Percentiles rank a stretch among this genome's conserved stretches.
Conservation (phyloP, 1,284 basidiomycete genomes). For the Puccinia hordei region DNA sequence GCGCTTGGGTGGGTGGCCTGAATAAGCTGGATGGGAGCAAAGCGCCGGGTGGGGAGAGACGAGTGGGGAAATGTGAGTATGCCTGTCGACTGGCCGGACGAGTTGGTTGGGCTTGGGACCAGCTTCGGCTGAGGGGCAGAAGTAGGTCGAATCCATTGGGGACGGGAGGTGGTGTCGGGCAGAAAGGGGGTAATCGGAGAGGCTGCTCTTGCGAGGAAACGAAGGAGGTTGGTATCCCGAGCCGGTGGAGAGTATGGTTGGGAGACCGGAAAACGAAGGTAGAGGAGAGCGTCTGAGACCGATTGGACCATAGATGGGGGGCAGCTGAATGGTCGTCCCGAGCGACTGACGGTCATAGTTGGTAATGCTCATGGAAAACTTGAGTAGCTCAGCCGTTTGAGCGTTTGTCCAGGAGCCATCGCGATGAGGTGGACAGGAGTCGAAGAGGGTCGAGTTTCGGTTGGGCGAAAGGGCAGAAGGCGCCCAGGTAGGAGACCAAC, state of each 20-base stretch:
- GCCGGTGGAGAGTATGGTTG: not conserved
- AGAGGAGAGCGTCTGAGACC: not conserved
- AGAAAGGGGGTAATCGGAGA: not conserved
- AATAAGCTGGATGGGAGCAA: not conserved
- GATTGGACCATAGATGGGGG: slow-evolving; percentile 5
- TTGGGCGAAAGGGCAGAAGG: slow-evolving; percentile 21
- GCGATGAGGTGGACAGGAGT: not conserved
- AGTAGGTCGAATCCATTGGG: not conserved
- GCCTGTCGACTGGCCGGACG: not conserved
- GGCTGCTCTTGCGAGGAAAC: slow-evolving; percentile 7
- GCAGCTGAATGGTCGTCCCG: not conserved
- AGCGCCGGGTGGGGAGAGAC: not conserved
- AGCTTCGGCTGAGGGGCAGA: slow-evolving; percentile 7
- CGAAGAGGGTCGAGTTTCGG: not conserved
- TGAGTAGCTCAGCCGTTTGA: slow-evolving; percentile 11
- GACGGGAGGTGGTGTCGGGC: not conserved
- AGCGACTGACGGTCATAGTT: not conserved
- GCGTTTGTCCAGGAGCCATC: slow-evolving; percentile 18
- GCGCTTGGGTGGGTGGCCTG: slow-evolving; percentile 15
- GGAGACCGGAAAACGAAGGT: not conserved
- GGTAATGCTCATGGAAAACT: slow-evolving; percentile 10
- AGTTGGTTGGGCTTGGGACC: not conserved
- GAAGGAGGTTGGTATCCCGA: not conserved
- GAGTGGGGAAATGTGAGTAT: not conserved
- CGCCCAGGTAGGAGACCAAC: slow-evolving; percentile 37